A percentile compares a stretch with the other conserved stretches of the same genome.
Evolutionary conservation across 2,329 filamentous ascomycete genomes (phyloP).

Genomic region (Xylariaceae sp.): DNA sequence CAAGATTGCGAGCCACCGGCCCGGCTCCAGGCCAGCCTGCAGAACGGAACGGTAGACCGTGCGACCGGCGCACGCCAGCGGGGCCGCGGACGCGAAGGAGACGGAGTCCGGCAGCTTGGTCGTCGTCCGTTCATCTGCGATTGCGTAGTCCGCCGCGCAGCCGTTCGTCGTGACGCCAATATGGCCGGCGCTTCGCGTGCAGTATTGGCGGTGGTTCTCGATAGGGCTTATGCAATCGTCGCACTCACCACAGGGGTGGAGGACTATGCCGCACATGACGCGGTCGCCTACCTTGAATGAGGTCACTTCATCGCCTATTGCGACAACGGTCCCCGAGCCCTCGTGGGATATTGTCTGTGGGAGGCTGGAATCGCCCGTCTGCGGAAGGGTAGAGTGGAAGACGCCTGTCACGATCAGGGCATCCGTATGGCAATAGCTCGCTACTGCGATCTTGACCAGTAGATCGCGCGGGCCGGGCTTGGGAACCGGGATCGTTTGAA

Average conservation of each 20-base stretch:
- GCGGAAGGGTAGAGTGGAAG: constrained; percentile 44
- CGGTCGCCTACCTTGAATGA: constrained; percentile 46
- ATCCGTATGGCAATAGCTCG: constrained; percentile 59
- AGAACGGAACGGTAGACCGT: constrained; percentile 45
- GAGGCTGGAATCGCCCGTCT: constrained; percentile 40
- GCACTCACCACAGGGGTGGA: constrained; percentile 49
- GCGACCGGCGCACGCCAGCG: constrained; percentile 50
- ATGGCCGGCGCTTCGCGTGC: constrained; percentile 38
- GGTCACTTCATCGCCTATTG: constrained; percentile 37
- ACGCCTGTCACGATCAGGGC: constrained; percentile 47
- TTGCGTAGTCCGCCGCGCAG: constrained; percentile 51
- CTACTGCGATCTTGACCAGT: constrained; percentile 55
- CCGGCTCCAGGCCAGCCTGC: constrained; percentile 34
- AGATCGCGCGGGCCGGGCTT: constrained; percentile 46
- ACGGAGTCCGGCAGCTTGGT: constrained; percentile 44
- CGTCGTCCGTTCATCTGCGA: constrained; percentile 43
- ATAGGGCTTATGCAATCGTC: constrained; percentile 44
- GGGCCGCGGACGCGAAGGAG: constrained; percentile 46
- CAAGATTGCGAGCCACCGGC: constrained; percentile 40
- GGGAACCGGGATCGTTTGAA: constrained; percentile 46
- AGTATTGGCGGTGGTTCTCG: constrained; percentile 48
- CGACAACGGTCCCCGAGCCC: constrained; percentile 49
- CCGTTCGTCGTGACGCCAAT: constrained; percentile 48
- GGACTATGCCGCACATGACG: constrained; percentile 50
- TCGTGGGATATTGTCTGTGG: constrained; percentile 53